These are phyloP conservation scores for Phaeoacremonium minimum DNA, from an alignment of 2,329 filamentous ascomycete species.

Conservation along the genomic window DNA sequence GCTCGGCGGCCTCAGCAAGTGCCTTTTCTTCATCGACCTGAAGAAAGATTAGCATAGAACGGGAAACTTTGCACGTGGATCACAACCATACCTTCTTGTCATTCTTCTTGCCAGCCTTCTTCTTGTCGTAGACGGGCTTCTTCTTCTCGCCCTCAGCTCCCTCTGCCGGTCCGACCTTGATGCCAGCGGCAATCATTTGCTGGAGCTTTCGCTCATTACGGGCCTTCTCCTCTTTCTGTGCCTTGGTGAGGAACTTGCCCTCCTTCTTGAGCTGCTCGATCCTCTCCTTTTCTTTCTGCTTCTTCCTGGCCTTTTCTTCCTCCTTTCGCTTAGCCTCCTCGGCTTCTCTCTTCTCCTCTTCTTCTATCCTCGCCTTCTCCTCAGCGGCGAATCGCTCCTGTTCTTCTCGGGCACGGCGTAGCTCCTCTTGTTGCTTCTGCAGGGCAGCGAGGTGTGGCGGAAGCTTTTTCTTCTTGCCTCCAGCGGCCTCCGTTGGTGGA, in stretches of 20 bases:
- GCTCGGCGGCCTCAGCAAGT: constrained; percentile 73
- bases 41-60: background rate
- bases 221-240: constrained; percentile 77
- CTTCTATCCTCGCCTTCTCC: constrained; percentile 60
- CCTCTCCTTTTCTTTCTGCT: constrained; percentile 82
- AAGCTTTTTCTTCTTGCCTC: constrained; percentile 83
- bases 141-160: constrained; percentile 65
- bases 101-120: constrained; percentile 59
- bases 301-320: constrained; percentile 72
- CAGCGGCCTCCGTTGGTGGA: constrained; percentile 41
- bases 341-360: constrained; percentile 57
- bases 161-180: constrained; percentile 59
- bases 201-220: constrained; percentile 75
- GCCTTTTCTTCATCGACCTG: constrained; percentile 73
- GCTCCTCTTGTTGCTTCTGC: constrained; percentile 79
- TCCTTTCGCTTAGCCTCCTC: constrained; percentile 68
- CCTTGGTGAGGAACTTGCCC: constrained; percentile 82
- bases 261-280: constrained; percentile 85
- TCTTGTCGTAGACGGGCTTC: constrained; percentile 69
- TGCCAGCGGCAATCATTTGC: constrained; percentile 77
- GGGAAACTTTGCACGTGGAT: constrained; percentile 6
- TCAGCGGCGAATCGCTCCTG: constrained; percentile 53
- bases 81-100: too few species aligned
- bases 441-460: constrained; percentile 67
- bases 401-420: constrained; percentile 63